Conservation (phyloP, 2,329 filamentous ascomycete genomes). For the Diaporthe destruens region DNA sequence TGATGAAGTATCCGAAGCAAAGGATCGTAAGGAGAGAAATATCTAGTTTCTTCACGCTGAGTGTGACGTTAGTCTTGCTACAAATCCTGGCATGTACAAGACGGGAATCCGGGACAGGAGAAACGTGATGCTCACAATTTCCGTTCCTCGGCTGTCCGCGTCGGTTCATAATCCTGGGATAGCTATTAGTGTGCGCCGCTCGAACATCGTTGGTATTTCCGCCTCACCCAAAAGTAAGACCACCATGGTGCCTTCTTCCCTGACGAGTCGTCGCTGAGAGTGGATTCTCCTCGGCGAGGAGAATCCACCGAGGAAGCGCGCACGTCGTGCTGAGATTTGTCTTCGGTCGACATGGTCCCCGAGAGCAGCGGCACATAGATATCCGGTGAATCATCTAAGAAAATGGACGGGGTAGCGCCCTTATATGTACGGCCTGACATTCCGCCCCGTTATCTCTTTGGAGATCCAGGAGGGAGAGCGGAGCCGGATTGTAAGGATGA, state of each 20-base stretch:
- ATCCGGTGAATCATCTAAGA: constrained; percentile 11
- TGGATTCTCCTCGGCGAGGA: neutral
- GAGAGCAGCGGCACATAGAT: constrained; percentile 36
- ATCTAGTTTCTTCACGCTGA: constrained; percentile 47
- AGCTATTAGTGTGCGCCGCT: neutral
- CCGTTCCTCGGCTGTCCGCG: constrained; percentile 49
- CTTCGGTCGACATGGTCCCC: constrained; percentile 37
- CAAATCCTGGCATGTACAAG: too few species aligned
- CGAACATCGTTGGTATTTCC: neutral
- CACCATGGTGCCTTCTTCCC: constrained; percentile 38
- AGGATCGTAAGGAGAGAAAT: constrained; percentile 53
- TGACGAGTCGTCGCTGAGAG: neutral
- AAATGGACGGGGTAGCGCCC: neutral
- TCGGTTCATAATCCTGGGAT: constrained; percentile 40
- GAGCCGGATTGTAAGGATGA: constrained; percentile 17
- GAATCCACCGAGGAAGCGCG: constrained; percentile 21
- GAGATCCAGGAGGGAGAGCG: constrained; percentile 19
- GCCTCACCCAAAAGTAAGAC: constrained; percentile 41
- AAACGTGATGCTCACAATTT: constrained; percentile 41
- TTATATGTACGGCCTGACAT: constrained; percentile 31
- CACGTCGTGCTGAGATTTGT: constrained; percentile 32
- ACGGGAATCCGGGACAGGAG: too few species aligned
- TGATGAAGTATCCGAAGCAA: constrained; percentile 55
- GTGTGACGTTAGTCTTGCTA: too few species aligned
- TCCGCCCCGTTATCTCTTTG: constrained; percentile 4